Evolutionary conservation across 108 stramenopile species (phyloP).

Genomic region (Cyclotella choctawhatcheeana): DNA sequence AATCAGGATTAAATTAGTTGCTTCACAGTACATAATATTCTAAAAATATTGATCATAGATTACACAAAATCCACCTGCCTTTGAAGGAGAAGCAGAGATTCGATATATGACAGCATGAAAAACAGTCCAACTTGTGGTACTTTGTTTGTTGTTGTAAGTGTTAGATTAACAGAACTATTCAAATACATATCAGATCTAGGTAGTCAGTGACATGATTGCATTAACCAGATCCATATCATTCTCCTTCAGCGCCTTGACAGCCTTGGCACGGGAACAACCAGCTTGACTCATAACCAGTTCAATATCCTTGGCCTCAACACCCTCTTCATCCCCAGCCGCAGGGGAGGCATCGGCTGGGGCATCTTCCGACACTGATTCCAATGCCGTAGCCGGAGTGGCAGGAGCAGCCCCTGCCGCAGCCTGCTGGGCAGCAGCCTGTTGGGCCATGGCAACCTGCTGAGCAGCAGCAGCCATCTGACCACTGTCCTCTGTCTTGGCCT

Average conservation of each 20-base stretch:
- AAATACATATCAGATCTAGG: conserved; percentile 66
- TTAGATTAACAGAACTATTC: neutral
- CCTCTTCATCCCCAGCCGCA: conserved; percentile 93
- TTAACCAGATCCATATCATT: conserved; percentile 97
- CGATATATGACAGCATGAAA: too few species aligned
- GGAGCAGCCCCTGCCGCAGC: conserved; percentile 21
- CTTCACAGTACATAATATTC: too few species aligned
- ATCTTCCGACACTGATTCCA: conserved; percentile 45
- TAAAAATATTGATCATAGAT: too few species aligned
- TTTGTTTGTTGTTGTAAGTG: neutral
- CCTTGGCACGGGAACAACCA: conserved; percentile 82
- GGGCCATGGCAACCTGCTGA: conserved; percentile 72
- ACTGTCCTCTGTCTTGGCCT: conserved; percentile 97
- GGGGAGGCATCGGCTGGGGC: conserved; percentile 36
- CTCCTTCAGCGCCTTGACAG: conserved; percentile 94
- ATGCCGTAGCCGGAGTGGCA: conserved; percentile 39
- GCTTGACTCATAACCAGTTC: conserved; percentile 96
- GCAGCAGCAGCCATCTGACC: conserved; percentile 80
- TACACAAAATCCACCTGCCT: too few species aligned
- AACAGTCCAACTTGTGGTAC: too few species aligned
- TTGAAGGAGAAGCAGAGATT: too few species aligned
- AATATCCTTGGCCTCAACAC: conserved; percentile 96
- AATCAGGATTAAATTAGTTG: too few species aligned
- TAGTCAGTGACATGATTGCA: conserved; percentile 97
- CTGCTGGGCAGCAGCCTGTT: conserved; percentile 45